Percentiles rank a stretch among this genome's conserved stretches.
These are phyloP conservation scores for Xylaria polymorpha DNA, from an alignment of 2,329 filamentous ascomycete species.

Conservation along the genomic window DNA sequence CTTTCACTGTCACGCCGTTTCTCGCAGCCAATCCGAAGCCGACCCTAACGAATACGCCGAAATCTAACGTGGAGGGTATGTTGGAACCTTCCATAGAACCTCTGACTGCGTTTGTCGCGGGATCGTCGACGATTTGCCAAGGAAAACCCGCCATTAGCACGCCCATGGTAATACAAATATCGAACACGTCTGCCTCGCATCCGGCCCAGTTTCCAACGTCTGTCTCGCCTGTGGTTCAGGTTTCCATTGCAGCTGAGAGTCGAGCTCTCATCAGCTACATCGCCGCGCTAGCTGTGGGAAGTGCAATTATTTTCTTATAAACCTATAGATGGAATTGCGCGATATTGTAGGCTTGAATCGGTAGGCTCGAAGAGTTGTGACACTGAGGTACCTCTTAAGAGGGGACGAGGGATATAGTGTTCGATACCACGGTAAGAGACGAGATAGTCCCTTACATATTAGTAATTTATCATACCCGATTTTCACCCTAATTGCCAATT, in stretches of 20 bases:
- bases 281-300: slow-evolving; percentile 27
- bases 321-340: background rate
- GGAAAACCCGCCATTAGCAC: slow-evolving; percentile 18
- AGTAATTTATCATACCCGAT: slow-evolving; percentile 13
- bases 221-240: slow-evolving; percentile 34
- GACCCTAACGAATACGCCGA: slow-evolving; percentile 19
- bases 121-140: slow-evolving; percentile 15
- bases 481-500: slow-evolving; percentile 5
- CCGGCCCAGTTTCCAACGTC: slow-evolving; percentile 35
- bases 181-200: slow-evolving; percentile 32
- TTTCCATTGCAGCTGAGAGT: slow-evolving; percentile 38
- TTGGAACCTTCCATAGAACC: slow-evolving; percentile 5
- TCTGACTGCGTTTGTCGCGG: background rate
- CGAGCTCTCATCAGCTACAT: slow-evolving; percentile 20
- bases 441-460: slow-evolving; percentile 13
- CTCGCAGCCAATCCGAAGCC: slow-evolving; percentile 33
- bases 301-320: slow-evolving; percentile 37
- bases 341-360: background rate
- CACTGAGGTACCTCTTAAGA: background rate
- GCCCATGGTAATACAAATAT: slow-evolving; percentile 22
- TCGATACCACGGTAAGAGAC: background rate
- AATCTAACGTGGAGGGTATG: background rate
- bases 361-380: background rate
- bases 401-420: background rate
- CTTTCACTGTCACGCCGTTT: slow-evolving; percentile 43